Evolutionary conservation across 2,329 filamentous ascomycete genomes (phyloP).

Genomic region (Pyrenochaeta sp.): DNA sequence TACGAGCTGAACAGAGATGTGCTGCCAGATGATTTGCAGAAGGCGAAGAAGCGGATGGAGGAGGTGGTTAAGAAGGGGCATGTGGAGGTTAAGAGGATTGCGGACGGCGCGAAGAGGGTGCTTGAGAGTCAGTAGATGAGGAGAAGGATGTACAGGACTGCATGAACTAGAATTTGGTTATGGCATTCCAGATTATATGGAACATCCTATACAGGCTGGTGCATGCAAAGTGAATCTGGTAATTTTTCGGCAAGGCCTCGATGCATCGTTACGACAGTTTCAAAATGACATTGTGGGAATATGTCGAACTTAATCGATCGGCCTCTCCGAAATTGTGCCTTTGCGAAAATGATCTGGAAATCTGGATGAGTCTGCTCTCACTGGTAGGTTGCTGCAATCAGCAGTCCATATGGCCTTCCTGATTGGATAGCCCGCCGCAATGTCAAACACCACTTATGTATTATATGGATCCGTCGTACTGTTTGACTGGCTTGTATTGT

Average conservation of each 20-base stretch:
- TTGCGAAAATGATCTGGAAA: too few species aligned
- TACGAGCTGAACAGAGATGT: slow-evolving; percentile 54
- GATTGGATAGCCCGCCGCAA: not conserved
- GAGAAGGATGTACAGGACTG: not conserved
- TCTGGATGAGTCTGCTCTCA: not conserved
- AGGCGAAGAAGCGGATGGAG: slow-evolving; percentile 59
- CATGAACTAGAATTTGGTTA: too few species aligned
- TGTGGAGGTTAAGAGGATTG: slow-evolving; percentile 59
- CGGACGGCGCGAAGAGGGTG: slow-evolving; percentile 58
- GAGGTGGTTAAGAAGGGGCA: slow-evolving; percentile 60
- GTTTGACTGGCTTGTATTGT: not conserved
- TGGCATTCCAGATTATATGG: too few species aligned
- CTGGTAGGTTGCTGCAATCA: not conserved
- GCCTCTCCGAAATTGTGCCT: too few species aligned
- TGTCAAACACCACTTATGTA: not conserved
- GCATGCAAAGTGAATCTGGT: too few species aligned
- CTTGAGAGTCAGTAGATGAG: slow-evolving; percentile 46
- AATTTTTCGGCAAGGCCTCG: too few species aligned
- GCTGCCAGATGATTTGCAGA: slow-evolving; percentile 59
- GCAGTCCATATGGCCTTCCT: not conserved
- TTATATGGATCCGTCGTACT: not conserved
- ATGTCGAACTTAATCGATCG: too few species aligned
- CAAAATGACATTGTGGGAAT: too few species aligned
- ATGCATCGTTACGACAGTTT: too few species aligned
- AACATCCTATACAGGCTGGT: too few species aligned